Percentiles rank a stretch among this genome's conserved stretches.
These are phyloP conservation scores for Nemania sp. DNA, from an alignment of 2,329 filamentous ascomycete genomes.

Conservation along the genomic window DNA sequence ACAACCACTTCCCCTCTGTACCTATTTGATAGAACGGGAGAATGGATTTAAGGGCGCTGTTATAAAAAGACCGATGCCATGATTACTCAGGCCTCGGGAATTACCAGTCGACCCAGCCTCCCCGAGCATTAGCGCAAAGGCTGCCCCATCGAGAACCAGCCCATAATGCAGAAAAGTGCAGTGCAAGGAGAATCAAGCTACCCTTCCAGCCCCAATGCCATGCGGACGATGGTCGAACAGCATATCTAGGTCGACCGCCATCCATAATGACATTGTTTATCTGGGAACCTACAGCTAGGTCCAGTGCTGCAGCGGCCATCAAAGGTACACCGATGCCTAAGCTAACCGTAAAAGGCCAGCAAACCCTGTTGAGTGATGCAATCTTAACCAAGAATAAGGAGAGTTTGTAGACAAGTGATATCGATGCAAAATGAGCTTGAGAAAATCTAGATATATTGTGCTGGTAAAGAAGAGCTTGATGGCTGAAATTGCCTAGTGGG, in stretches of 20 bases:
- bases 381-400: conserved; percentile 77
- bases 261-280: conserved; percentile 31
- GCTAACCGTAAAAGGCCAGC: conserved; percentile 77
- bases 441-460: conserved; percentile 53
- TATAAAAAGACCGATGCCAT: conserved; percentile 2
- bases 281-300: conserved; percentile 61
- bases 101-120: conserved; percentile 46
- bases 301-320: conserved; percentile 75
- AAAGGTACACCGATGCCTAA: conserved; percentile 75
- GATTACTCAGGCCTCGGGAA: neutral
- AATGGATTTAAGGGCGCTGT: conserved; percentile 5
- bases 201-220: conserved; percentile 53
- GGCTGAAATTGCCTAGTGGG: conserved; percentile 44
- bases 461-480: conserved; percentile 52
- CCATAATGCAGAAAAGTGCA: conserved; percentile 54
- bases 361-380: conserved; percentile 72
- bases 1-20: neutral
- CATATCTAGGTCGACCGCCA: conserved; percentile 35
- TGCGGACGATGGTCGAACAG: conserved; percentile 24
- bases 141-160: conserved; percentile 48
- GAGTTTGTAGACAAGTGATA: conserved; percentile 63
- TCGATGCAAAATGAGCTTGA: conserved; percentile 48
- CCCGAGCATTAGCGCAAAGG: conserved; percentile 50
- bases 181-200: conserved; percentile 50
- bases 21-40: conserved; percentile 1